Evolutionary conservation across 139 green algal genomes (phyloP).

Genomic region (Ettlia oleoabundans): DNA sequence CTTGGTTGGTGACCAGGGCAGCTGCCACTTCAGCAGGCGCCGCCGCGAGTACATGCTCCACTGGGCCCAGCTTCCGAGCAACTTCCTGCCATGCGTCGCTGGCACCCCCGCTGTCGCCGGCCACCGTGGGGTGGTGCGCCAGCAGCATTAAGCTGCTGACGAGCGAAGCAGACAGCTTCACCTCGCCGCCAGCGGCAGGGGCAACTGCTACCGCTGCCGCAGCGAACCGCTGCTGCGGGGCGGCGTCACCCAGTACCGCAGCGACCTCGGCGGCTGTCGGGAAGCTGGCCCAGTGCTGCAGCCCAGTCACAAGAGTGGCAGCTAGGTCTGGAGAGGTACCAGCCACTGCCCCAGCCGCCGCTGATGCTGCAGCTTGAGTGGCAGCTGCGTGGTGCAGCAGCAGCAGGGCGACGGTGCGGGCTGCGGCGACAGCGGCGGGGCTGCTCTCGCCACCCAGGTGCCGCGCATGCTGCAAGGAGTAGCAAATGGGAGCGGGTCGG

Average conservation of each 20-base stretch:
- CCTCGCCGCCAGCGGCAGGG: background rate
- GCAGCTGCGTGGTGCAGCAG: slow-evolving; percentile 33
- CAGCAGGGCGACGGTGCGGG: slow-evolving; percentile 22
- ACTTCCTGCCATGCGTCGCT: slow-evolving; percentile 22
- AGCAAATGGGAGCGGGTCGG: too few species aligned
- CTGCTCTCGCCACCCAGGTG: slow-evolving; percentile 10
- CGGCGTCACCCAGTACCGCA: background rate
- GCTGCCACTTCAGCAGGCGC: slow-evolving; percentile 9
- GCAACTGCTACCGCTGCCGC: background rate
- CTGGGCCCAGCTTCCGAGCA: background rate
- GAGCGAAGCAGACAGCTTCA: background rate
- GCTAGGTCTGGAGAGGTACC: slow-evolving; percentile 1
- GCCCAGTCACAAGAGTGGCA: background rate
- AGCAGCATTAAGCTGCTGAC: slow-evolving; percentile 60
- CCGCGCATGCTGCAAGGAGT: background rate
- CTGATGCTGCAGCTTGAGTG: slow-evolving; percentile 25
- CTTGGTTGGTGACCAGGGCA: background rate
- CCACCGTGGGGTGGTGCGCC: slow-evolving; percentile 74
- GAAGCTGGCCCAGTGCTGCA: slow-evolving; percentile 22
- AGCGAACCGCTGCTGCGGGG: slow-evolving; percentile 7
- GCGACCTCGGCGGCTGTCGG: background rate
- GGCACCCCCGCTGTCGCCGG: background rate
- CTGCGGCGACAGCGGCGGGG: background rate
- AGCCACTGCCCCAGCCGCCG: slow-evolving; percentile 18
- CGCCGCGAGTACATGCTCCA: slow-evolving; percentile 24